Evolutionary conservation across 2,329 filamentous ascomycete species (phyloP).

Genomic region (Botryotinia narcissicola): DNA sequence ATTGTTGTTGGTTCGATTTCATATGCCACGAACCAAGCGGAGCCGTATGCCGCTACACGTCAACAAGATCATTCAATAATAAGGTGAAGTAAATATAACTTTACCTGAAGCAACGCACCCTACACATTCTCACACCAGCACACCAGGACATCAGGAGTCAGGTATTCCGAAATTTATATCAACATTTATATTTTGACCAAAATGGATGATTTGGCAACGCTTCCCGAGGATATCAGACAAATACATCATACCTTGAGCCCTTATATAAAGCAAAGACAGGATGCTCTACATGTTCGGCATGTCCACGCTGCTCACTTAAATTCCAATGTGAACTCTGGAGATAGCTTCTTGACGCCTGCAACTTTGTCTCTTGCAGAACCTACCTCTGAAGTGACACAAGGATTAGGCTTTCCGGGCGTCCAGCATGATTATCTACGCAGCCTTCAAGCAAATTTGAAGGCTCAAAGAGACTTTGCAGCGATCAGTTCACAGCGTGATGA

Average conservation of each 20-base stretch:
- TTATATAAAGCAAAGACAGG: conserved; percentile 56
- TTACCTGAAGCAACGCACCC: neutral
- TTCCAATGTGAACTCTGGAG: conserved; percentile 41
- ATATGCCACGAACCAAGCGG: neutral
- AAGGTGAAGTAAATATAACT: neutral
- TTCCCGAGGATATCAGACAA: conserved; percentile 41
- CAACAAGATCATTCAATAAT: neutral
- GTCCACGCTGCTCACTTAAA: conserved; percentile 54
- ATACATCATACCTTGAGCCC: conserved; percentile 49
- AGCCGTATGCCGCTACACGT: neutral
- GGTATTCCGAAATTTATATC: neutral
- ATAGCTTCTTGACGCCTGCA: conserved; percentile 40
- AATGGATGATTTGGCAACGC: conserved; percentile 29
- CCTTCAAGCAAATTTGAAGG: conserved; percentile 51
- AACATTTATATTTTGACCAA: neutral
- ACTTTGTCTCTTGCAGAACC: conserved; percentile 49
- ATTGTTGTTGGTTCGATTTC: neutral
- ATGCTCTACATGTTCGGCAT: conserved; percentile 55
- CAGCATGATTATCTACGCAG: conserved; percentile 56
- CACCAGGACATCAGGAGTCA: neutral
- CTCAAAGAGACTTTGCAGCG: conserved; percentile 46
- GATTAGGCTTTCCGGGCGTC: conserved; percentile 44
- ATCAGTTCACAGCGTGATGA: conserved; percentile 30
- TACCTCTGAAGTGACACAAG: conserved; percentile 39
- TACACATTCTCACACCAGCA: neutral